Percentiles rank a stretch among this genome's conserved stretches.
Conservation (phyloP, 345 rosid genomes). For the Jatropha curcas region DNA sequence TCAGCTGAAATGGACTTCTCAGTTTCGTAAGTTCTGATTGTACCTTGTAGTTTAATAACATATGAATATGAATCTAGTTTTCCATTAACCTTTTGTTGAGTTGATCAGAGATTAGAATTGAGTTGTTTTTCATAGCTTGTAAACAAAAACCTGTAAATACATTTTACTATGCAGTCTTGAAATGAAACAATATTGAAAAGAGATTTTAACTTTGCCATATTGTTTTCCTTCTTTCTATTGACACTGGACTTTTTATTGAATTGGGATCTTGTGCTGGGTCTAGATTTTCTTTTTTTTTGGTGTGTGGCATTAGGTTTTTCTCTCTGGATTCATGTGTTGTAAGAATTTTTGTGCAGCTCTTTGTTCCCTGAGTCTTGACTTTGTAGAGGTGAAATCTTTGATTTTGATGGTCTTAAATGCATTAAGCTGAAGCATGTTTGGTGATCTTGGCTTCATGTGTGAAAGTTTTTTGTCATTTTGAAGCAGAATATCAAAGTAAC, state of each 20-base stretch:
- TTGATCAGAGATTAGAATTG: conserved; percentile 1
- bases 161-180: not conserved
- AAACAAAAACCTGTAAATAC: not conserved
- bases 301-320: too few relatives aligned
- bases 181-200: not conserved
- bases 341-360: not conserved
- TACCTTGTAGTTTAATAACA: not conserved
- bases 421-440: not conserved
- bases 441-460: not conserved
- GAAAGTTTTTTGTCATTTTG: not conserved
- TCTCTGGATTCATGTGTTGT: not conserved
- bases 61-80: not conserved
- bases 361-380: not conserved
- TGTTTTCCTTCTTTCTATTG: not conserved
- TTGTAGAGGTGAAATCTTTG: not conserved
- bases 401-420: not conserved
- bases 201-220: not conserved
- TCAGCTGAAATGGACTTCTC: conserved; percentile 23
- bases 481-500: too few relatives aligned
- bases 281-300: not conserved
- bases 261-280: not conserved
- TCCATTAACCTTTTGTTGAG: not conserved
- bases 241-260: not conserved
- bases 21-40: conserved; percentile 15
- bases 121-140: too few relatives aligned